Conservation (phyloP, 495 filamentous ascomycete species). For the Neurospora discreta region DNA sequence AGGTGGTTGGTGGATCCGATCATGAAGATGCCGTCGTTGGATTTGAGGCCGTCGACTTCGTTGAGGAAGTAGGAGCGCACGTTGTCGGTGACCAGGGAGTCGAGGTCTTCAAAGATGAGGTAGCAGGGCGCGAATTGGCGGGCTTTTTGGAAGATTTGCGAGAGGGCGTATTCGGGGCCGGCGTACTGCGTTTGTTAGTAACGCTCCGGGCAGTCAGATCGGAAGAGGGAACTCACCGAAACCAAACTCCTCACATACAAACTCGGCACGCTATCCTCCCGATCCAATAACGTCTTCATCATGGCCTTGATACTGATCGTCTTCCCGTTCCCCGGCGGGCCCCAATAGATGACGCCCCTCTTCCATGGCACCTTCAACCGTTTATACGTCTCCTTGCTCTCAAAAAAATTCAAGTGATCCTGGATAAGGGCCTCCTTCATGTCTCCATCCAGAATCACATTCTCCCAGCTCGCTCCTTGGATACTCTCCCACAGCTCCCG, state of each 20-base stretch:
- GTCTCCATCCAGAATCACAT: slow-evolving; percentile 51
- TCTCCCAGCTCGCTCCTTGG: slow-evolving; percentile 46
- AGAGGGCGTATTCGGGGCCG: slow-evolving; percentile 36
- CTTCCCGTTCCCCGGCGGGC: slow-evolving; percentile 54
- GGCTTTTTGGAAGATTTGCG: slow-evolving; percentile 38
- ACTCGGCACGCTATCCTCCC: slow-evolving; percentile 22
- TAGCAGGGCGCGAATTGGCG: slow-evolving; percentile 40
- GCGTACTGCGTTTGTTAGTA: slow-evolving; percentile 11
- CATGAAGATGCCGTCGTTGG: slow-evolving; percentile 57
- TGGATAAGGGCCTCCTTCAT: slow-evolving; percentile 50
- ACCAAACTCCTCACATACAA: slow-evolving; percentile 27
- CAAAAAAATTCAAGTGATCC: slow-evolving; percentile 52
- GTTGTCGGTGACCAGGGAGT: slow-evolving; percentile 42
- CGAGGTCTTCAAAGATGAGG: slow-evolving; percentile 55
- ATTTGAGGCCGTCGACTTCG: slow-evolving; percentile 57
- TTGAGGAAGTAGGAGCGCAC: slow-evolving; percentile 59
- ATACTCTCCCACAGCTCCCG: slow-evolving; percentile 46
- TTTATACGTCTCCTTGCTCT: slow-evolving; percentile 39
- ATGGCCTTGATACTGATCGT: slow-evolving; percentile 59
- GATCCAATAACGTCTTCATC: slow-evolving; percentile 44
- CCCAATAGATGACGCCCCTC: slow-evolving; percentile 47
- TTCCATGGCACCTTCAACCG: slow-evolving; percentile 47
- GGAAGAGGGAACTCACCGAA: slow-evolving; percentile 13
- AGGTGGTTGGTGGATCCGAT: slow-evolving; percentile 54
- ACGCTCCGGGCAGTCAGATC: too few species aligned